These are phyloP conservation scores for Vicia villosa DNA, from an alignment of 306 rosid genomes.

Conservation along the genomic window DNA sequence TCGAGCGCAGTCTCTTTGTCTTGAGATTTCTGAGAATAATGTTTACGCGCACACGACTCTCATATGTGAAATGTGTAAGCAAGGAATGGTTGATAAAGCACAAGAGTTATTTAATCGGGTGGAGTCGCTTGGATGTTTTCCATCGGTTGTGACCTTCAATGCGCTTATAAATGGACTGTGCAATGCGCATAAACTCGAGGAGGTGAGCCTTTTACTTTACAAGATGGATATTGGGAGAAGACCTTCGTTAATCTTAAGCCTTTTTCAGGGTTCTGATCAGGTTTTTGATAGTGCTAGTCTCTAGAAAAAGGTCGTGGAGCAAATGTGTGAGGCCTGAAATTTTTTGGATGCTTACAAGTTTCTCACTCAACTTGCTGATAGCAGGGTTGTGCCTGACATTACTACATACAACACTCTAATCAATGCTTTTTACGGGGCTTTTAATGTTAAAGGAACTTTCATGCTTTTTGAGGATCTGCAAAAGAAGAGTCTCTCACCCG, in stretches of 20 bases:
- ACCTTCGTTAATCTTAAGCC: conserved; percentile 70
- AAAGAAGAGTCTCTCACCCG: conserved; percentile 66
- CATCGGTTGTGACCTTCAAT: conserved; percentile 76
- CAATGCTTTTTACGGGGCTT: conserved; percentile 60
- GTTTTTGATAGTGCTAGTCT: conserved; percentile 57
- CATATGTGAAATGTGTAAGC: too few species aligned
- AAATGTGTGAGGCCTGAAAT: conserved; percentile 61
- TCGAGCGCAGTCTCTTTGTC: conserved; percentile 70
- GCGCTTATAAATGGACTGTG: conserved; percentile 80
- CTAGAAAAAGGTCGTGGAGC: conserved; percentile 58
- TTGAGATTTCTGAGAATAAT: conserved; percentile 62
- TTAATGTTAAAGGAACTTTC: conserved; percentile 53
- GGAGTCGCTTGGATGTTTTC: conserved; percentile 74
- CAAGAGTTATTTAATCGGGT: conserved; percentile 59
- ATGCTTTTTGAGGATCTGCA: conserved; percentile 70
- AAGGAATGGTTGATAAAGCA: conserved; percentile 62
- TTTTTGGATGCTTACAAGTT: conserved; percentile 71
- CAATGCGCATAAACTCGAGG: conserved; percentile 59
- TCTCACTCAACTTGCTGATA: conserved; percentile 56
- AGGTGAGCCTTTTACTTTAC: conserved; percentile 63
- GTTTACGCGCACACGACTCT: conserved; percentile 70
- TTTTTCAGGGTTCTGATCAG: conserved; percentile 65
- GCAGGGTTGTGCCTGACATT: conserved; percentile 63
- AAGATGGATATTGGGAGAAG: conserved; percentile 87
- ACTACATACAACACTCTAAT: conserved; percentile 78